These are phyloP conservation scores for Artemisia tridentata DNA, from an alignment of 129 eudicot genomes.

Conservation along the genomic window DNA sequence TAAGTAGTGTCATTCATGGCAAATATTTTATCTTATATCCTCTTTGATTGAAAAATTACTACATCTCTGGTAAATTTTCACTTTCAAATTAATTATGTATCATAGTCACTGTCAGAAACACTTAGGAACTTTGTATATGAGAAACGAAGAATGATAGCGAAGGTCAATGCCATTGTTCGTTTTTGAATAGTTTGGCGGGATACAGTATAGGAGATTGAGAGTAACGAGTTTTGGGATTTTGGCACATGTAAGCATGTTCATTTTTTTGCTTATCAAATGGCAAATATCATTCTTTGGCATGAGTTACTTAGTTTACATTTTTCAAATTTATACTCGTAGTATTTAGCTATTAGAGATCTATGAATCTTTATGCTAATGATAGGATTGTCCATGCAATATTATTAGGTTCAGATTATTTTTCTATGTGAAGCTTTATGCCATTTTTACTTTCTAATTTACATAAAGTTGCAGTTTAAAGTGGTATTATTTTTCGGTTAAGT, in stretches of 20 bases:
- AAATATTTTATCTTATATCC: not conserved
- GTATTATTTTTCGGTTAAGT: too few relatives aligned
- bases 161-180: conserved; percentile 11
- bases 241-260: not conserved
- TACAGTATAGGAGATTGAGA: conserved; percentile 1
- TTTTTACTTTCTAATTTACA: too few relatives aligned
- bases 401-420: not conserved
- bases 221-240: not conserved
- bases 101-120: not conserved
- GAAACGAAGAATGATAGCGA: not conserved
- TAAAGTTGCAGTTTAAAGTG: too few relatives aligned
- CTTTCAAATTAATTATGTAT: conserved; percentile 14
- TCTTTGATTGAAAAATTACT: not conserved
- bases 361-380: not conserved
- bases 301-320: not conserved
- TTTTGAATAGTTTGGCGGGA: conserved; percentile 23
- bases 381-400: not conserved
- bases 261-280: not conserved
- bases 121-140: conserved; percentile 3
- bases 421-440: too few relatives aligned
- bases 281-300: not conserved
- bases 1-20: conserved; percentile 16
- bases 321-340: not conserved
- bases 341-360: not conserved
- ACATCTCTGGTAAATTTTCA: not conserved